phyloP scores from a whole-genome alignment of 2,329 filamentous ascomycete species.

The Chaetomium olivaceum region DNA sequence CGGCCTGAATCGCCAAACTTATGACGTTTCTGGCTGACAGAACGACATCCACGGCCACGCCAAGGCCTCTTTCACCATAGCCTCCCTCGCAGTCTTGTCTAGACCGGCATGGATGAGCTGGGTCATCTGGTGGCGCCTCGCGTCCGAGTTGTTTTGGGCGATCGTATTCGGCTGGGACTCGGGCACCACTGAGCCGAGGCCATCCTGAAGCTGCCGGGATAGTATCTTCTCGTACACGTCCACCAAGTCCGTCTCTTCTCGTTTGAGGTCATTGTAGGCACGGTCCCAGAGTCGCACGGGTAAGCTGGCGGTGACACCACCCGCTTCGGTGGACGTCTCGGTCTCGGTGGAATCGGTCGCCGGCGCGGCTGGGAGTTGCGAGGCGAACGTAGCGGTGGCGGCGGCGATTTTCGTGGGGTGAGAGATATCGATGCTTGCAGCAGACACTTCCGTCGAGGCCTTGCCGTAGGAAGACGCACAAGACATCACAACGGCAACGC shows the following conservation, averaged over 20 bases:
- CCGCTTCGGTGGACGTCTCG: conserved; percentile 1
- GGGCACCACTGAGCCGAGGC: conserved; percentile 3
- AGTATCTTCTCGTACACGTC: conserved; percentile 12
- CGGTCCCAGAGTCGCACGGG: conserved; percentile 12
- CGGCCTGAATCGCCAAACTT: conserved; percentile 32
- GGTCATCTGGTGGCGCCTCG: conserved; percentile 9
- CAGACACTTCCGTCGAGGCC: conserved; percentile 3
- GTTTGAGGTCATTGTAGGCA: conserved; percentile 14
- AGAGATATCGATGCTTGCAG: background rate
- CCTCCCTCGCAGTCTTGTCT: conserved; percentile 5
- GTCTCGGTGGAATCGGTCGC: background rate
- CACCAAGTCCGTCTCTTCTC: conserved; percentile 15
- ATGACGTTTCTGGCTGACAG: conserved; percentile 1
- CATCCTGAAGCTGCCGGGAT: conserved; percentile 8
- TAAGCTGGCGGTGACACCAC: background rate
- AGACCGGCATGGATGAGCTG: conserved; percentile 11
- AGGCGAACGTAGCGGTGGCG: background rate
- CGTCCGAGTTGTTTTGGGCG: conserved; percentile 6
- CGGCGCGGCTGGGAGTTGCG: background rate
- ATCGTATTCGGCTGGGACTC: conserved; percentile 17
- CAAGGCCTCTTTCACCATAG: conserved; percentile 4
- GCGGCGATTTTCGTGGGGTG: background rate
- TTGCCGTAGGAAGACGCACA: background rate
- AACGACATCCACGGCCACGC: conserved; percentile 1
- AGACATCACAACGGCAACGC: too few relatives aligned